Evolutionary conservation across 352 stramenopile species (phyloP).

Genomic region (Pythium apleroticum): DNA sequence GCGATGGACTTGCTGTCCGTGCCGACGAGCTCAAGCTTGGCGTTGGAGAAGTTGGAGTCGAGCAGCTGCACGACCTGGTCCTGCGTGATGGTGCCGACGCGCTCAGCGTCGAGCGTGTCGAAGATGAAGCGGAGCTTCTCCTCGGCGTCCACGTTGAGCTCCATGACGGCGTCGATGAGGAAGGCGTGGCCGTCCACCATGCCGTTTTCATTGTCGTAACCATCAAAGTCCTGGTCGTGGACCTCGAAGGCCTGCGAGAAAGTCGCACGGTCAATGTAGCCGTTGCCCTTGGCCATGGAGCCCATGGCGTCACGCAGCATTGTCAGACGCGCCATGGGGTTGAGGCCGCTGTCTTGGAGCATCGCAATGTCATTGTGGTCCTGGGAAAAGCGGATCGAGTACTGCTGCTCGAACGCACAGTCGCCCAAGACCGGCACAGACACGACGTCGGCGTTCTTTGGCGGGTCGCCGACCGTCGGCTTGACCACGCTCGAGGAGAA

Average conservation of each 20-base stretch:
- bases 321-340: slow-evolving; percentile 59
- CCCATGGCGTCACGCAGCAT: slow-evolving; percentile 76
- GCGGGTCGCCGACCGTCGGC: slow-evolving; percentile 38
- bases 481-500: slow-evolving; percentile 53
- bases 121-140: slow-evolving; percentile 87
- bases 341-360: slow-evolving; percentile 26
- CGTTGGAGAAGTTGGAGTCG: slow-evolving; percentile 68
- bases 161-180: slow-evolving; percentile 79
- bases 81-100: slow-evolving; percentile 50
- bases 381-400: slow-evolving; percentile 65
- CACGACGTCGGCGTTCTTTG: slow-evolving; percentile 41
- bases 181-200: slow-evolving; percentile 75
- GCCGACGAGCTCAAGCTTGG: slow-evolving; percentile 72
- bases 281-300: slow-evolving; percentile 58
- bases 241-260: slow-evolving; percentile 81
- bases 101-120: slow-evolving; percentile 68
- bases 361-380: slow-evolving; percentile 25
- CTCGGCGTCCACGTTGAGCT: slow-evolving; percentile 67
- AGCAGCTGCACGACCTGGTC: slow-evolving; percentile 67
- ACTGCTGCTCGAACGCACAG: slow-evolving; percentile 67
- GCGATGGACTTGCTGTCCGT: slow-evolving; percentile 69
- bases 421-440: slow-evolving; percentile 70
- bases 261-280: slow-evolving; percentile 68
- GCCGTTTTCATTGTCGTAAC: slow-evolving; percentile 50
- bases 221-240: slow-evolving; percentile 47